Evolutionary conservation across 192 early-diverging fungal species (phyloP), one percentile per base, ranked within the genome.

Genomic region (Coemansia sp.): DNA sequence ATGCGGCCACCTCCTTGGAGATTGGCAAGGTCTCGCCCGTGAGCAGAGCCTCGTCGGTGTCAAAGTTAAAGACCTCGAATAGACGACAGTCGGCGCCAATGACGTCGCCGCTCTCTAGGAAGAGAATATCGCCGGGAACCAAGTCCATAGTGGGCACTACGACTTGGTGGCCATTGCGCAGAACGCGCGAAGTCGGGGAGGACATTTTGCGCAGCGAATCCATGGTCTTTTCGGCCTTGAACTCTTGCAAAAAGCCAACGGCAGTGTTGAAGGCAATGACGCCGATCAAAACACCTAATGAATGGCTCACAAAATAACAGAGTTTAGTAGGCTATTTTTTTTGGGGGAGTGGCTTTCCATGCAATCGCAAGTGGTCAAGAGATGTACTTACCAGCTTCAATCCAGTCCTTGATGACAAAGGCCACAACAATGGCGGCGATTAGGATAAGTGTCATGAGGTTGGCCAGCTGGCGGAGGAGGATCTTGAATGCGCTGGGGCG

Each of bases 171-270:
- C 93, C 93, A 58, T 91, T 89, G 52, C 96, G 92, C 71, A 98
- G 79, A 28, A 98, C 95, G 36, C 86, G 87, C 21, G 90, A 88
- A 55, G 91, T 90, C 2, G 95, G 94, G 14, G 95, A 94, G 10
- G 89, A 86, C 83, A 98, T 85, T 38, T 91, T 89, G 45, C 93
- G 84, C 38, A 98, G 83, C 28, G 96, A 92, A 66, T 98, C 95
- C 88, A 98, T 87, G 10, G 96, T 94, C 61, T 94, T 92, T 65
- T 89, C 93, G 11, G 97, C 95, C 67, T 94, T 92, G 82, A 89
- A 98, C 74, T 99, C 97, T 83, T 99, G 97, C 3, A 88, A 81
- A 65, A 98, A 96, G 9, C 97, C 97, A 66, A 99, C 94, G 33
- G 88, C 66, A 23, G 94, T 87, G 78, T 98, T 98, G 45, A 96